Conservation (phyloP, 768 basidiomycete species). For the Phlebiopsis flavidoalba region DNA sequence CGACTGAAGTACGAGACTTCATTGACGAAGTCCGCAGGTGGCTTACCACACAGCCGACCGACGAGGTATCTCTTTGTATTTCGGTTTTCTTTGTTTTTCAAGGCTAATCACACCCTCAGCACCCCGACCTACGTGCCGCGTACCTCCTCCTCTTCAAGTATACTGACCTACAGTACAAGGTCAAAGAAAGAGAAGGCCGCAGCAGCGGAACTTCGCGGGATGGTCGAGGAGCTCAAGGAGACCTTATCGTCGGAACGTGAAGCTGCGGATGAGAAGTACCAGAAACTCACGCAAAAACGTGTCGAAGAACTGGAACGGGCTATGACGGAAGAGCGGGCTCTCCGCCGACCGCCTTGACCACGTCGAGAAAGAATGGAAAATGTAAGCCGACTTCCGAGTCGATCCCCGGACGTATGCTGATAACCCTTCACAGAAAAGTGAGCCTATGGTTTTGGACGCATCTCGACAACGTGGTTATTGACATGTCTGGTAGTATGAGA, state of each 20-base stretch:
- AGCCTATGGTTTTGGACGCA: not conserved
- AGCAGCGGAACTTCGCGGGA: constrained; percentile 5
- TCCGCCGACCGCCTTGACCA: constrained; percentile 48
- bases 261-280: constrained; percentile 34
- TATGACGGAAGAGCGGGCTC: constrained; percentile 43
- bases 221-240: constrained; percentile 14
- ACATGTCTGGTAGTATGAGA: constrained; percentile 13
- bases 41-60: constrained; percentile 16
- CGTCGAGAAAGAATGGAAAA: constrained; percentile 37
- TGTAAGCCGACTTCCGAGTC: constrained; percentile 21
- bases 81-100: not conserved
- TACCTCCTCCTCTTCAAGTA: constrained; percentile 18
- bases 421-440: constrained; percentile 19
- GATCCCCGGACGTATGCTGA: not conserved
- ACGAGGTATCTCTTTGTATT: constrained; percentile 14
- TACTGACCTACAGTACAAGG: constrained; percentile 13
- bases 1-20: constrained; percentile 15
- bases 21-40: constrained; percentile 19
- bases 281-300: constrained; percentile 34
- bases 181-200: constrained; percentile 12
- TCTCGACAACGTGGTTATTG: not conserved
- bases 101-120: constrained; percentile 9
- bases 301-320: constrained; percentile 49
- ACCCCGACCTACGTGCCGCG: constrained; percentile 21
- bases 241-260: constrained; percentile 27